Base-by-base conservation (phyloP, 345 rosid genomes). In the Eutrema japonicum region DNA sequence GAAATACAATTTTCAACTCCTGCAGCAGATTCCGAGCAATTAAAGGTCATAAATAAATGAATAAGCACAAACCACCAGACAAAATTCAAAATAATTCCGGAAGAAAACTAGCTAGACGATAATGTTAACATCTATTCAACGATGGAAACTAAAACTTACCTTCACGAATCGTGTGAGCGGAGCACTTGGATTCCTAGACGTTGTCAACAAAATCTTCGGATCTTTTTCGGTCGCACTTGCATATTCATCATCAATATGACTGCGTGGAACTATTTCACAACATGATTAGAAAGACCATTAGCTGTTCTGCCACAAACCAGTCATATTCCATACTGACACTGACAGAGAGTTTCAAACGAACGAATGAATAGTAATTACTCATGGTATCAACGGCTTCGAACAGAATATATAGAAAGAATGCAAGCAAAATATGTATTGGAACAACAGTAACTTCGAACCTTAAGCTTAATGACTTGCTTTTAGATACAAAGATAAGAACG, bases 171-270 rank as follows among this genome's bases (percentile, higher is more conserved):
- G 89, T 2, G 82, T 61, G 30, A 95, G 93, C 2, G 96, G 92
- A 59, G 90, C 87, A 87, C 93, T 92, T 4, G 97, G 96, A 80
- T 92, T 77, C 73, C 97, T 77, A 13, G 99, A 95, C 0, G 97
- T 89, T 43, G 97, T 95, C 56, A 95, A 63, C 82, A 92, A 53
- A 73, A 95, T 92, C 79, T 87, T 92, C 8, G 96, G 97, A 43
- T 94, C 89, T 53, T 64, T 82, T 48, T 79, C 89, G 1, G 84
- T 73, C 4, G 89, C 95, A 66, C 81, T 84, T 56, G 95, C 98
- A 65, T 94, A 94, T 68, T 94, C 97, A 61, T 94, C 98, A 65
- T 91, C 97, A 36, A 94, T 89, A 81, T 86, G 91, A 29, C 85
- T 82, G 77, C 81, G 80, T 8, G 88, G 97, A 48, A 88, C 98